Evolutionary conservation across 106 monocot genomes (phyloP).

Genomic region (Dactylorhiza incarnata): DNA sequence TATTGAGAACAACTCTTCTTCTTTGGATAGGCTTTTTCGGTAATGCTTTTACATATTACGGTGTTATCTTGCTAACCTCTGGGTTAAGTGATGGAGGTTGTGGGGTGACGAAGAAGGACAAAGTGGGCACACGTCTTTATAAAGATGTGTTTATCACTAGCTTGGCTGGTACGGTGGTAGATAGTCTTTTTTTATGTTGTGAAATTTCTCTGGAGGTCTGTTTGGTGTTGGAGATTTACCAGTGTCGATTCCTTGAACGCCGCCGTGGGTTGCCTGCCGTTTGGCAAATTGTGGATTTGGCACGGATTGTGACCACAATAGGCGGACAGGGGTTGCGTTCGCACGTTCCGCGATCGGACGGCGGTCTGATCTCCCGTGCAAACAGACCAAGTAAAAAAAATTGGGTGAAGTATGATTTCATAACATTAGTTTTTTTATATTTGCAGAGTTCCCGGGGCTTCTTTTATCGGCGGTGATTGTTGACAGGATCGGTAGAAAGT

Average conservation of each 20-base stretch:
- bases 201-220: background rate
- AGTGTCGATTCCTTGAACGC: too few relatives aligned
- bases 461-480: constrained; percentile 49
- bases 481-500: constrained; percentile 68
- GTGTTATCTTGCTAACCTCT: constrained; percentile 61
- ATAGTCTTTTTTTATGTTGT: background rate
- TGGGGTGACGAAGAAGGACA: background rate
- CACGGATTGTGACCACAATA: too few relatives aligned
- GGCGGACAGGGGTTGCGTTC: too few relatives aligned
- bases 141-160: constrained; percentile 74
- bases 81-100: constrained; percentile 27
- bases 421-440: constrained; percentile 8
- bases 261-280: too few relatives aligned
- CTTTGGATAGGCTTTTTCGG: constrained; percentile 73
- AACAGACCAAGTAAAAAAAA: too few relatives aligned
- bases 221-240: too few relatives aligned
- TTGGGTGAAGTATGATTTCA: background rate
- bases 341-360: too few relatives aligned
- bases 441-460: constrained; percentile 69
- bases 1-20: constrained; percentile 63
- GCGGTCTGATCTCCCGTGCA: too few relatives aligned
- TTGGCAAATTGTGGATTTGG: too few relatives aligned
- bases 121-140: constrained; percentile 27
- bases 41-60: constrained; percentile 82
- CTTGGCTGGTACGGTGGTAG: constrained; percentile 48